These are phyloP conservation scores for Fusarium dimerum DNA, from an alignment of 2,329 filamentous ascomycete genomes.

Conservation along the genomic window DNA sequence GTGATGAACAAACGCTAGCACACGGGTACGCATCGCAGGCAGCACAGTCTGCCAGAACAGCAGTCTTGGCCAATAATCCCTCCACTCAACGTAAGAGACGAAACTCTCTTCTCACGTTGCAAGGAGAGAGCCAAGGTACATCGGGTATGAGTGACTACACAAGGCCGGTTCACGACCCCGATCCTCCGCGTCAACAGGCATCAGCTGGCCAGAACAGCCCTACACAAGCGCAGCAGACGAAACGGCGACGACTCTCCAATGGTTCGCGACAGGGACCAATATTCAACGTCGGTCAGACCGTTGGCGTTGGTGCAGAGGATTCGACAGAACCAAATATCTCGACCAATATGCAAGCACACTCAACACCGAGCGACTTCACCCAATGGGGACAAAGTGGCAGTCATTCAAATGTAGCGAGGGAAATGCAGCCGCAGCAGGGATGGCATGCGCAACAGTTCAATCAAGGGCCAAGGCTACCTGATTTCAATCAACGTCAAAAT, in stretches of 20 bases:
- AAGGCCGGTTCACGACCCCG: no score
- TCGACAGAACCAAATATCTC: conserved; percentile 13
- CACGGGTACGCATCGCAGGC: no score
- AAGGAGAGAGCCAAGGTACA: no score
- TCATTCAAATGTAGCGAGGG: not conserved
- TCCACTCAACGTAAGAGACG: no score
- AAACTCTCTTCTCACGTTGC: no score
- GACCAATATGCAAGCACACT: conserved; percentile 8
- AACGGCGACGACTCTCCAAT: conserved; percentile 31
- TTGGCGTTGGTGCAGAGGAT: conserved; percentile 7
- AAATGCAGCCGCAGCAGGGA: conserved; percentile 5
- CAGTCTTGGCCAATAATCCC: no score
- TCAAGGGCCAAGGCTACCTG: conserved; percentile 6
- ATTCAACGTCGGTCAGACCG: conserved; percentile 6
- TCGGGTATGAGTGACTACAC: no score
- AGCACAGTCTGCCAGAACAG: no score
- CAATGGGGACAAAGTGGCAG: no score
- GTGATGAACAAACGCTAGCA: no score
- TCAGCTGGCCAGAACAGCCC: not conserved
- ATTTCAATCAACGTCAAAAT: not conserved
- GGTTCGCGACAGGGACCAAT: conserved; percentile 15
- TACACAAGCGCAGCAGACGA: conserved; percentile 19
- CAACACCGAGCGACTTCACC: conserved; percentile 14
- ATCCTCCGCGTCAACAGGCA: no score
- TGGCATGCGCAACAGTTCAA: conserved; percentile 12